Conservation (phyloP, 2,329 filamentous ascomycete species). For the Claviceps paspali region DNA sequence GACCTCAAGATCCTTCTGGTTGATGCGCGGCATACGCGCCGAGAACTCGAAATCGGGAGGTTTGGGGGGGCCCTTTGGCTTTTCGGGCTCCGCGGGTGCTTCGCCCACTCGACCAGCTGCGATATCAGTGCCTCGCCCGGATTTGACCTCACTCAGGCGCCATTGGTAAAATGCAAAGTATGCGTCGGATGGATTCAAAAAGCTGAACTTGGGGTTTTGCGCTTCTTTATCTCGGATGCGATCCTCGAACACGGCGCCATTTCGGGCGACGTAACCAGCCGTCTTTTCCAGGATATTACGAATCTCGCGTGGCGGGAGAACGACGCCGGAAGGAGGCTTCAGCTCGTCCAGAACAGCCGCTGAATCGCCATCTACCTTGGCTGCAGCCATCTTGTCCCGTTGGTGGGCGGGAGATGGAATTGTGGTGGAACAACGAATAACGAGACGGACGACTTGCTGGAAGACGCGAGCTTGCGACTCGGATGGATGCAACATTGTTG, state of each 20-base stretch:
- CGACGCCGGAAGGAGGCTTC: slow-evolving; percentile 68
- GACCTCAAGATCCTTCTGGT: slow-evolving; percentile 73
- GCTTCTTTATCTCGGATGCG: slow-evolving; percentile 74
- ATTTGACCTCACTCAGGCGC: slow-evolving; percentile 73
- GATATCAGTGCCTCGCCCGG: slow-evolving; percentile 65
- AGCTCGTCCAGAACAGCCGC: slow-evolving; percentile 44
- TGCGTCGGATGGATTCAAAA: slow-evolving; percentile 63
- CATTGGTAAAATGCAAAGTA: slow-evolving; percentile 85
- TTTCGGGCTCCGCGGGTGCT: slow-evolving; percentile 35
- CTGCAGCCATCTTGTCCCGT: slow-evolving; percentile 14
- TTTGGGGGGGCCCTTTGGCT: slow-evolving; percentile 67
- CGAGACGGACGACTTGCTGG: neutral
- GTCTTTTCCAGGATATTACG: slow-evolving; percentile 82
- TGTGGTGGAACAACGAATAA: neutral
- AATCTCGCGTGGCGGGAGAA: slow-evolving; percentile 81
- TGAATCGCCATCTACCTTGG: slow-evolving; percentile 36
- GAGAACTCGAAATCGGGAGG: slow-evolving; percentile 86
- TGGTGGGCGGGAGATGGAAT: slow-evolving; percentile 6
- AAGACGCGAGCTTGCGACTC: neutral
- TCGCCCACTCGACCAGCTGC: slow-evolving; percentile 61
- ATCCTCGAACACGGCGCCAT: slow-evolving; percentile 58
- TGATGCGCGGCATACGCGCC: slow-evolving; percentile 93
- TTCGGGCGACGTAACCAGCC: slow-evolving; percentile 71
- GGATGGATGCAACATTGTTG: too few relatives aligned
- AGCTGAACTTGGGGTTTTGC: slow-evolving; percentile 80